Evolutionary conservation across 192 early-diverging fungal genomes (phyloP).

Genomic region (Podila epicladia): DNA sequence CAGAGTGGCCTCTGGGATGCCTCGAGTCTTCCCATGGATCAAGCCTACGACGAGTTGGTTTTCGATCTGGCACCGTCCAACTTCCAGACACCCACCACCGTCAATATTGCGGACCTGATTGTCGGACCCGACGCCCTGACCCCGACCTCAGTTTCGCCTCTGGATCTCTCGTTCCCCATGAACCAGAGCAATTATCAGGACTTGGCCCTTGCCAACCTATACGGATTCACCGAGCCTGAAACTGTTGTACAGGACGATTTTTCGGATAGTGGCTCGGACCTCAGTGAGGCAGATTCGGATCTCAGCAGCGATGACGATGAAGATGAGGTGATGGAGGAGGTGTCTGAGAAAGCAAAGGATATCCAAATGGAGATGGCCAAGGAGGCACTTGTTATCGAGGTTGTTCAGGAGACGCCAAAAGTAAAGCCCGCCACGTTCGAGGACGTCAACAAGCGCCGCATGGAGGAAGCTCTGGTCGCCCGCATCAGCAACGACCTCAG

Average conservation of each 20-base stretch:
- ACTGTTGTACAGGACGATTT: not conserved
- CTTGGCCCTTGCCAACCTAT: constrained; percentile 27
- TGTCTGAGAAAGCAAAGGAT: not conserved
- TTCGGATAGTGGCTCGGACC: constrained; percentile 24
- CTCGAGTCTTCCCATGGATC: constrained; percentile 14
- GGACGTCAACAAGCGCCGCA: constrained; percentile 44
- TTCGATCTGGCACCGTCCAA: constrained; percentile 37
- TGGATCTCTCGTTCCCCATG: constrained; percentile 19
- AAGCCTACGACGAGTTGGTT: constrained; percentile 47
- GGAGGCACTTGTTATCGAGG: too few relatives aligned
- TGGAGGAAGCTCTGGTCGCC: constrained; percentile 34
- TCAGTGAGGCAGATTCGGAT: constrained; percentile 6
- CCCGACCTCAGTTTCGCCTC: constrained; percentile 17
- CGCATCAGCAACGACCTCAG: constrained; percentile 47
- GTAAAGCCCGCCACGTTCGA: not conserved
- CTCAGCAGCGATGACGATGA: not conserved
- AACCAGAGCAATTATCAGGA: constrained; percentile 25
- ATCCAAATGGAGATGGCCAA: too few relatives aligned
- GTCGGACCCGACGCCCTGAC: constrained; percentile 31
- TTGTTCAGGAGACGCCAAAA: not conserved
- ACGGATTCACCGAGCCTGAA: constrained; percentile 24
- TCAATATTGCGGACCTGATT: constrained; percentile 44
- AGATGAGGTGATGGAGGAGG: not conserved
- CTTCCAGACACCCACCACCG: constrained; percentile 36
- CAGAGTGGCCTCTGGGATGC: constrained; percentile 21